Evolutionary conservation across 805 yeast species (phyloP).

Genomic region (Myxozyma mucilagina): DNA sequence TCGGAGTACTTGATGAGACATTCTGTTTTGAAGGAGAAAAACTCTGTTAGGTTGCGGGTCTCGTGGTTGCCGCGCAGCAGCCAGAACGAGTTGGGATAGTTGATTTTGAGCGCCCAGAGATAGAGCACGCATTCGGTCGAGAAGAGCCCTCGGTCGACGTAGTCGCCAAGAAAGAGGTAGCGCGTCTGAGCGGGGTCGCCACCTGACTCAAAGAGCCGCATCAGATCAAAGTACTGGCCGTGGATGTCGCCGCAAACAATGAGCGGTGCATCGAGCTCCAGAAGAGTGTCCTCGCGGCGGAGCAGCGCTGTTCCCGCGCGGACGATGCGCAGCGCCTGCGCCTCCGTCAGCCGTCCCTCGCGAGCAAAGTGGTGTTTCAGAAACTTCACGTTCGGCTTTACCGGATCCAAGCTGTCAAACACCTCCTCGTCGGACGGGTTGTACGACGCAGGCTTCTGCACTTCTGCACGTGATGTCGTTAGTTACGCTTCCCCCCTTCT

Average conservation of each 20-base stretch:
- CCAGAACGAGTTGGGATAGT: conserved; percentile 71
- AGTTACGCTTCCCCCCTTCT: not conserved
- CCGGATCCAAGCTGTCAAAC: conserved; percentile 54
- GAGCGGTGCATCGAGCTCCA: conserved; percentile 85
- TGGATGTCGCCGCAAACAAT: conserved; percentile 98
- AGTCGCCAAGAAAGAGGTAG: conserved; percentile 87
- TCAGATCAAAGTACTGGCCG: conserved; percentile 88
- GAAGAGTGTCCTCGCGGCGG: conserved; percentile 71
- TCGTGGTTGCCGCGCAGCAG: conserved; percentile 94
- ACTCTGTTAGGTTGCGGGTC: conserved; percentile 87
- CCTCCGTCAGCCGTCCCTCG: conserved; percentile 77
- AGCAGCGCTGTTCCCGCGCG: conserved; percentile 63
- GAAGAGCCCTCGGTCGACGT: conserved; percentile 91
- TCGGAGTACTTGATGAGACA: conserved; percentile 79
- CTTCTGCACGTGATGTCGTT: conserved; percentile 39
- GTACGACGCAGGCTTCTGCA: conserved; percentile 64
- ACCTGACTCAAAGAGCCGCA: conserved; percentile 90
- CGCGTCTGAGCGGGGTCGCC: conserved; percentile 79
- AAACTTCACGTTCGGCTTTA: conserved; percentile 68
- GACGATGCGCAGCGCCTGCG: conserved; percentile 70
- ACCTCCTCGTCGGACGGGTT: conserved; percentile 69
- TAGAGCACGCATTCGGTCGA: conserved; percentile 72
- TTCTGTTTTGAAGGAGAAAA: conserved; percentile 89
- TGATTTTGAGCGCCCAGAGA: conserved; percentile 75
- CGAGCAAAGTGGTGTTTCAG: conserved; percentile 69